Evolutionary conservation across 2,329 filamentous ascomycete genomes (phyloP), one percentile per base, ranked within the genome.

Genomic region (Onygenales sp.): DNA sequence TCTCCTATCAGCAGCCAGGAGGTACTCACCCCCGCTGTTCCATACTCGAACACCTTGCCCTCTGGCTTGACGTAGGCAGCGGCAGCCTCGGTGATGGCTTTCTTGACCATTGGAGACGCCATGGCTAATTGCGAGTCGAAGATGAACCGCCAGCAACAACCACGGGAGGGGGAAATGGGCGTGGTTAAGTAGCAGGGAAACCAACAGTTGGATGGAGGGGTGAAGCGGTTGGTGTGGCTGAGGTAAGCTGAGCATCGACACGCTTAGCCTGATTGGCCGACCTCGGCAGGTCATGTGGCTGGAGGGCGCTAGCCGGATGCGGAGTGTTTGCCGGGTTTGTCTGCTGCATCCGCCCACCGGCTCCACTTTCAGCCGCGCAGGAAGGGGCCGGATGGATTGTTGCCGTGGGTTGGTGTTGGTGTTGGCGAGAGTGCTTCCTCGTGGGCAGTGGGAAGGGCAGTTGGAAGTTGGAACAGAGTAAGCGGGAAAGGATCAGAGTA

Each of bases 11-110:
- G 21, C 33, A 13, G 17, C 21, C 13, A 27, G 5, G 38, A 36
- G 17, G 35, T n/a, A 49, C 80, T 69, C 73, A 83, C 80, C 55
- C 80, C 80, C 55, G 80, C 80, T 56, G 80, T 83, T 60, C 80
- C 80, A 74, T 83, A 83, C 56, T 77, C 72, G 64, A 81, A 83
- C 53, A 74, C 71, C 61, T 66, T 72, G 54, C 73, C 75, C 50
- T 71, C 67, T 9, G 75, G 75, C 65, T 78, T 78, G 17, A 69
- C 67, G 62, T 78, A 78, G 56, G 73, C 72, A 53, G 68, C 65
- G 43, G 74, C 76, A 51, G 74, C 75, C 57, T 75, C 67, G 49
- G 69, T 61, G 63, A 79, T 74, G 50, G 72, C 71, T 60, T 73
- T 64, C 53, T 71, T 69, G 43, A 74, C 59, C 58, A 64, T 67